Conservation (phyloP, 2,329 filamentous ascomycete species). For the Pyricularia pennisetigena region DNA sequence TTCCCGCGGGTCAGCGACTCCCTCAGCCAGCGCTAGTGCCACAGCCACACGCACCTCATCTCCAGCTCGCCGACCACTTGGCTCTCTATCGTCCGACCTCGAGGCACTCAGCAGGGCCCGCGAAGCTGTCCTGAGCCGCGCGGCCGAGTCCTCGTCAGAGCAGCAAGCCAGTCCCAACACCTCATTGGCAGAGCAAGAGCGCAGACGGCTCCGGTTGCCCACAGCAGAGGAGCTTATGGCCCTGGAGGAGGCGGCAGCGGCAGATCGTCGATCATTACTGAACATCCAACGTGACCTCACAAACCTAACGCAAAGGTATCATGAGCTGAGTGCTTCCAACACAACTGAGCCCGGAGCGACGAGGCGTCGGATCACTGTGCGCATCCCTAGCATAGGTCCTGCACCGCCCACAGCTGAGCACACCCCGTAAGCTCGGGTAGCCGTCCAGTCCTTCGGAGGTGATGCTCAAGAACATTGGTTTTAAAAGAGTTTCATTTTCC, state of each 20-base stretch:
- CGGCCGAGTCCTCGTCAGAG: not conserved
- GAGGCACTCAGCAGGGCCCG: not conserved
- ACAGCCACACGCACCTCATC: not conserved
- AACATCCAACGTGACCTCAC: not conserved
- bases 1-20: not conserved
- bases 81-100: not conserved
- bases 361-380: not conserved
- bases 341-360: not conserved
- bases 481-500: not conserved
- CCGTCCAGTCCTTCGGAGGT: constrained; percentile 8
- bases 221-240: not conserved
- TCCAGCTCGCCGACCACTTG: not conserved
- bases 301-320: not conserved
- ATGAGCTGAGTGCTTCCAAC: not conserved
- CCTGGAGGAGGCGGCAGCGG: not conserved
- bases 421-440: not conserved
- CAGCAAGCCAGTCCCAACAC: not conserved
- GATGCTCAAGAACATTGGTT: not conserved
- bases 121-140: not conserved
- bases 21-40: not conserved
- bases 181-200: not conserved
- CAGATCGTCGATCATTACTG: not conserved
- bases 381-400: not conserved
- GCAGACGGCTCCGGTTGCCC: not conserved
- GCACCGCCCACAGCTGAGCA: not conserved